These are phyloP conservation scores for Alternaria brassicicola DNA, from an alignment of 2,329 filamentous ascomycete species.

Conservation along the genomic window DNA sequence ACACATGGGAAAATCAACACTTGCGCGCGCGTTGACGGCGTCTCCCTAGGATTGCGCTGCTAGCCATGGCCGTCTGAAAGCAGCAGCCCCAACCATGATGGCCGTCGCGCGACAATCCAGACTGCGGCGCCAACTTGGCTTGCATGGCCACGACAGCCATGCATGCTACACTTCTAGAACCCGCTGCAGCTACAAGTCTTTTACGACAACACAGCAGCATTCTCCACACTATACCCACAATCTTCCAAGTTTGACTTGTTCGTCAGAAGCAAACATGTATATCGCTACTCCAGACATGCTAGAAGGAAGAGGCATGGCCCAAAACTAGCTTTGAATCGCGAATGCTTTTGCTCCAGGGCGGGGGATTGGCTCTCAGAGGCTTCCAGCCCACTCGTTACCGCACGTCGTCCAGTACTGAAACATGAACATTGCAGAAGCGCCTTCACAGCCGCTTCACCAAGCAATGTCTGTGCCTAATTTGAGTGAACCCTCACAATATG, in stretches of 20 bases:
- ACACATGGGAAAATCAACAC: neutral
- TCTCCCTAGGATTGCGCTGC: conserved; percentile 7
- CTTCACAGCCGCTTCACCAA: conserved; percentile 10
- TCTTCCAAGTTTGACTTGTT: neutral
- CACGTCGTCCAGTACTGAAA: conserved; percentile 27
- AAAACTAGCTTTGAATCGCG: neutral
- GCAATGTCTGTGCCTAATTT: neutral
- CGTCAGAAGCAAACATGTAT: neutral
- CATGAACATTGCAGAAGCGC: conserved; percentile 27
- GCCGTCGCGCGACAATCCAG: conserved; percentile 15
- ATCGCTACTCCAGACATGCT: conserved; percentile 1
- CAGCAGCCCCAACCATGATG: conserved; percentile 11
- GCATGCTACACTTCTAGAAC: conserved; percentile 3
- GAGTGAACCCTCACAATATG: neutral
- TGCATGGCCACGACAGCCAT: conserved; percentile 19
- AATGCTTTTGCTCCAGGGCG: conserved; percentile 19
- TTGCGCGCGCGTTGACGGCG: neutral
- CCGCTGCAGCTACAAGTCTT: neutral
- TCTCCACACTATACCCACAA: neutral
- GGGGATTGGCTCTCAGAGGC: conserved; percentile 11
- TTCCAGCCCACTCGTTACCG: conserved; percentile 12
- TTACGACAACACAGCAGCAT: neutral
- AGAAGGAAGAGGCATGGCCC: neutral
- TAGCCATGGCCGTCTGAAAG: conserved; percentile 4
- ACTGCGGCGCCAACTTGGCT: conserved; percentile 16